A percentile compares a stretch with the other conserved stretches of the same genome.
Evolutionary conservation across 83 land plant species (phyloP).

Genomic region (Picea abies): DNA sequence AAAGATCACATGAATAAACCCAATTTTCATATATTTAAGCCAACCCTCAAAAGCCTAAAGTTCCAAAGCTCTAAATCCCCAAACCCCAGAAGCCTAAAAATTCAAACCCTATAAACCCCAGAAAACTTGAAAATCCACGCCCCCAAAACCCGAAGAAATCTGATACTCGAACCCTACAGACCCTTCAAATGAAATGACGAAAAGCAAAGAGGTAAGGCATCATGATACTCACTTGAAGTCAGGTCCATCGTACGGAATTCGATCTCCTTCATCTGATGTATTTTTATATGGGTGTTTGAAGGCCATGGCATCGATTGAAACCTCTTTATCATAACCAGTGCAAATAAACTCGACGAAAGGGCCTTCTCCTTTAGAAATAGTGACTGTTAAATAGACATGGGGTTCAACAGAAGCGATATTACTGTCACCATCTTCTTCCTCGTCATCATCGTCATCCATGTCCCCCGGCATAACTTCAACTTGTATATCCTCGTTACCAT

Average conservation of each 20-base stretch:
- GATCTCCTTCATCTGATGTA: background rate
- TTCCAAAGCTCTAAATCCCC: too few species aligned
- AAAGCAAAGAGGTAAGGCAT: background rate
- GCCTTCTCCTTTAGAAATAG: conserved; percentile 45
- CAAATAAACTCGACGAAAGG: conserved; percentile 48
- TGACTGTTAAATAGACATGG: conserved; percentile 39
- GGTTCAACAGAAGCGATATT: conserved; percentile 23
- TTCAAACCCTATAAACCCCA: too few species aligned
- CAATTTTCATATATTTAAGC: too few species aligned
- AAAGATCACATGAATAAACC: background rate
- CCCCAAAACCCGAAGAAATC: too few species aligned
- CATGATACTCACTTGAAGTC: background rate
- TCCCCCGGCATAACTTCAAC: conserved; percentile 53
- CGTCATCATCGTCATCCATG: conserved; percentile 34
- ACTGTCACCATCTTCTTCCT: conserved; percentile 25
- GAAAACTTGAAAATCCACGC: too few species aligned
- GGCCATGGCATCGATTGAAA: conserved; percentile 49
- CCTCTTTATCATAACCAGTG: conserved; percentile 52
- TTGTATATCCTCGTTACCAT: conserved; percentile 45
- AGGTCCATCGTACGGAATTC: background rate
- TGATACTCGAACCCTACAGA: too few species aligned
- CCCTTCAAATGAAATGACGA: background rate
- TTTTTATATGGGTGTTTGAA: background rate
- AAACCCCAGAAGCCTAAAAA: too few species aligned
- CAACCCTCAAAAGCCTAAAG: too few species aligned